Percentiles rank a stretch among this genome's conserved stretches.
phyloP scores from a whole-genome alignment of 768 basidiomycete genomes.

The Cyclocybe cylindracea region DNA sequence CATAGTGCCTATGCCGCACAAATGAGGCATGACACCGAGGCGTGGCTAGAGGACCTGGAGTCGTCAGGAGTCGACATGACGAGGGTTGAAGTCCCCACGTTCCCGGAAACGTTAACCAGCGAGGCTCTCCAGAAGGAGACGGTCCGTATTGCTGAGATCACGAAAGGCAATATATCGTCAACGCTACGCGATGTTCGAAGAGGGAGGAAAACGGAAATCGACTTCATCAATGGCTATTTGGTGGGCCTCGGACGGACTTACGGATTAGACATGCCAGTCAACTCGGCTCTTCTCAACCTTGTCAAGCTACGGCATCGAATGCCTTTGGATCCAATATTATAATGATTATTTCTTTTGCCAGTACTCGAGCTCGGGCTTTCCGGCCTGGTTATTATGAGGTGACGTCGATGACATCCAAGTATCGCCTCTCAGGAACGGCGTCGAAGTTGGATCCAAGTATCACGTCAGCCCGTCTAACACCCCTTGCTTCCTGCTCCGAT shows the following conservation, averaged over 20 bases:
- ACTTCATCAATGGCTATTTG: conserved; percentile 84
- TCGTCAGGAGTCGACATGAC: conserved; percentile 25
- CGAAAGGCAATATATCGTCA: conserved; percentile 72
- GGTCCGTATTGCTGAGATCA: conserved; percentile 54
- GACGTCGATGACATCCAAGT: not conserved
- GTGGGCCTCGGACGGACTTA: conserved; percentile 58
- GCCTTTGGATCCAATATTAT: conserved; percentile 52
- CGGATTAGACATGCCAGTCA: conserved; percentile 59
- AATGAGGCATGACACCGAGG: conserved; percentile 40
- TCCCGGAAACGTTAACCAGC: conserved; percentile 48
- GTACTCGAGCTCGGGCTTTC: not conserved
- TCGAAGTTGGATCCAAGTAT: no score
- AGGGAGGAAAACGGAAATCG: conserved; percentile 72
- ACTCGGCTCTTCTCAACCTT: conserved; percentile 53
- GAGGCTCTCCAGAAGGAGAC: conserved; percentile 56
- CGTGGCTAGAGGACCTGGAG: conserved; percentile 31
- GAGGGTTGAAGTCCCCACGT: conserved; percentile 30
- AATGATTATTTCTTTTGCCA: conserved; percentile 1
- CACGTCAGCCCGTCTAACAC: not conserved
- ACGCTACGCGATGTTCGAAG: conserved; percentile 74
- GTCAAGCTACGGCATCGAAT: conserved; percentile 58
- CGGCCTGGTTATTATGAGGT: not conserved
- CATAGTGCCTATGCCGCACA: conserved; percentile 58
- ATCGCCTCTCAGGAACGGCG: no score
- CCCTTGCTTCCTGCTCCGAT: not conserved